Conservation (phyloP, 2,329 filamentous ascomycete genomes). For the Fusarium guadeloupense region DNA sequence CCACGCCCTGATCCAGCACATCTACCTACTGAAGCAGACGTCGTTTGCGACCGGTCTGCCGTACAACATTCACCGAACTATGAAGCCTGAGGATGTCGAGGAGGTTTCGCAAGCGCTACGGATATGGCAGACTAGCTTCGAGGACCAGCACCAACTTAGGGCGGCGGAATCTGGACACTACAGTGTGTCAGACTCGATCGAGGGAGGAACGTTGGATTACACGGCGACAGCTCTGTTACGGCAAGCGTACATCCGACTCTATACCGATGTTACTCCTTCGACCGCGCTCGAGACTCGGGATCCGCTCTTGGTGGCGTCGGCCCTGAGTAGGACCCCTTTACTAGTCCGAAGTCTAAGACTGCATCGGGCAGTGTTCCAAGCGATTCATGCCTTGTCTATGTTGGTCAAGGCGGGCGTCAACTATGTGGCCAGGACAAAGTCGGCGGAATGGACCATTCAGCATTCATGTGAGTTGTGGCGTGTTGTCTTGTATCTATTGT, state of each 20-base stretch:
- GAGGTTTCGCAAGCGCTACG: conserved; percentile 64
- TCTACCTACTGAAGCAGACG: conserved; percentile 74
- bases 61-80: conserved; percentile 60
- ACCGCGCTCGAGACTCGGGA: conserved; percentile 73
- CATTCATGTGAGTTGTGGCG: conserved; percentile 61
- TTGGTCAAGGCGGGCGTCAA: conserved; percentile 71
- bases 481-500: background rate
- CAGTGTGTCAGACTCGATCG: conserved; percentile 59
- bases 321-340: conserved; percentile 66
- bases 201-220: conserved; percentile 70
- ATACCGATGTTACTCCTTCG: conserved; percentile 71
- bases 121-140: conserved; percentile 67
- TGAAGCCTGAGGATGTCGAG: conserved; percentile 65
- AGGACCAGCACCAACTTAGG: conserved; percentile 63
- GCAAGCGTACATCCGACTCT: conserved; percentile 70
- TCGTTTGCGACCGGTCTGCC: conserved; percentile 60
- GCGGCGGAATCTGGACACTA: conserved; percentile 59
- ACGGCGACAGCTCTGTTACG: conserved; percentile 70
- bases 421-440: conserved; percentile 69
- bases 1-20: conserved; percentile 76
- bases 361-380: conserved; percentile 72
- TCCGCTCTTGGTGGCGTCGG: conserved; percentile 67
- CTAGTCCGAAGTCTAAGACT: conserved; percentile 68
- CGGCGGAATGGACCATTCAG: conserved; percentile 70
- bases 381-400: conserved; percentile 74